These are phyloP conservation scores for Sporothrix protearum DNA, from an alignment of 2,329 filamentous ascomycete genomes.

Conservation along the genomic window DNA sequence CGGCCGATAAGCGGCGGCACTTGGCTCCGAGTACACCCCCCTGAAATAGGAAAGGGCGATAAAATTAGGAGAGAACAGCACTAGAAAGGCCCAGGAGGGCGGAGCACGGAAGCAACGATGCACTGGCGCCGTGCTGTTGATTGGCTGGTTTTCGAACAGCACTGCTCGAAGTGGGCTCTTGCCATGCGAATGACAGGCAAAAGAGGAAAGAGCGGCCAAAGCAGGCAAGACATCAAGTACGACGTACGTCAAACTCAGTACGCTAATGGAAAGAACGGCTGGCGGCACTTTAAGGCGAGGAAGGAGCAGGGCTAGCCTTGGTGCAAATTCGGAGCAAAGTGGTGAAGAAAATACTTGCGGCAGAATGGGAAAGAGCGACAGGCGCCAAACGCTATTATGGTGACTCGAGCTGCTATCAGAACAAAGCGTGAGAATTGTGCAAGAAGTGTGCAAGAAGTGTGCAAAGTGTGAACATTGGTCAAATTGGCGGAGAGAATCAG, in stretches of 20 bases:
- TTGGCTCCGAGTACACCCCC: background rate
- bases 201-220: too few species aligned
- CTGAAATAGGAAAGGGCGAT: background rate
- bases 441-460: too few species aligned
- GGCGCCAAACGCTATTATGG: background rate
- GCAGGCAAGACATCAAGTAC: background rate
- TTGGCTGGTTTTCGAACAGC: background rate
- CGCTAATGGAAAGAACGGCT: background rate
- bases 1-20: conserved; percentile 9
- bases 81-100: background rate
- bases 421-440: background rate
- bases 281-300: background rate
- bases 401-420: background rate
- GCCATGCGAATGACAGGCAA: background rate
- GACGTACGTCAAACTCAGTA: too few species aligned
- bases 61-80: background rate
- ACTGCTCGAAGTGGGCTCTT: background rate
- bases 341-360: background rate
- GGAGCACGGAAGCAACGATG: background rate
- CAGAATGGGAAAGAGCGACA: background rate
- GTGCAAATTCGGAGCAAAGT: background rate
- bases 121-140: background rate
- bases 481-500: background rate
- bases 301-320: background rate
- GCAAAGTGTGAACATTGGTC: background rate